A percentile compares a stretch with the other conserved stretches of the same genome.
These are phyloP conservation scores for Amauroascus verrucosus DNA, from an alignment of 2,329 filamentous ascomycete species.

Conservation along the genomic window DNA sequence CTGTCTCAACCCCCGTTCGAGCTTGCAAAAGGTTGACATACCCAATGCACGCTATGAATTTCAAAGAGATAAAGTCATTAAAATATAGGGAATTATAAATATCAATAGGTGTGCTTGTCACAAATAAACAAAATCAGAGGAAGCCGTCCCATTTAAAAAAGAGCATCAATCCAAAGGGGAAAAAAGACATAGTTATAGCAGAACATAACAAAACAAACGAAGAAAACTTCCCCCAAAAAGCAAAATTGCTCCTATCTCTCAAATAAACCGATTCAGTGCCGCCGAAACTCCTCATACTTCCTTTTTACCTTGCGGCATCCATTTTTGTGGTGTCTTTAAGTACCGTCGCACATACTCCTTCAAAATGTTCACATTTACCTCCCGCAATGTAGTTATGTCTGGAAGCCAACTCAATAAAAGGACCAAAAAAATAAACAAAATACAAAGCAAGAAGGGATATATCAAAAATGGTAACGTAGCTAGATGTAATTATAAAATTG, in stretches of 20 bases:
- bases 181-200: too few species aligned
- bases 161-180: neutral
- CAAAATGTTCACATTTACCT: neutral
- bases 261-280: neutral
- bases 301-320: conserved; percentile 1
- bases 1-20: too few species aligned
- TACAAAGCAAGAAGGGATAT: too few species aligned
- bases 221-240: too few species aligned
- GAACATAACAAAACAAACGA: too few species aligned
- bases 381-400: neutral
- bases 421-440: too few species aligned
- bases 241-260: neutral
- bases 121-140: neutral
- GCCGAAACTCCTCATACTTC: neutral
- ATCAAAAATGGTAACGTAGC: neutral
- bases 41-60: too few species aligned
- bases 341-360: neutral
- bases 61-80: too few species aligned
- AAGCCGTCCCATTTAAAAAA: neutral
- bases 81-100: too few species aligned
- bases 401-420: neutral
- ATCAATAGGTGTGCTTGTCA: too few species aligned
- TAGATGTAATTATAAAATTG: neutral
- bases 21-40: too few species aligned
- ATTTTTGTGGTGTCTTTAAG: too few species aligned